Evolutionary conservation across 225 moss, liverwort and hornwort species (phyloP).

Genomic region (Anthoceros angustus): DNA sequence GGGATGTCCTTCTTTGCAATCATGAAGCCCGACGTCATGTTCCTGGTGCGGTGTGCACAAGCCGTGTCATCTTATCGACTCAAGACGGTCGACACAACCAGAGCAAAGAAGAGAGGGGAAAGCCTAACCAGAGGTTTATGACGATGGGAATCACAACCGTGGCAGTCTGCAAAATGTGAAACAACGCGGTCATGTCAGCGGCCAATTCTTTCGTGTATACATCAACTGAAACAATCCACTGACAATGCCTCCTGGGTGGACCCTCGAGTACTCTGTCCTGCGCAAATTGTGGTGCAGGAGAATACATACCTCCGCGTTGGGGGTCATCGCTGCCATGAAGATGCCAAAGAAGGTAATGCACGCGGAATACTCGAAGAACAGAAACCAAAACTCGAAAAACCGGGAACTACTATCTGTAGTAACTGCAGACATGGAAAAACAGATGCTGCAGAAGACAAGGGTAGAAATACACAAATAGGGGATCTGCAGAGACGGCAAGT

Average conservation of each 20-base stretch:
- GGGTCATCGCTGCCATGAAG: slow-evolving; percentile 71
- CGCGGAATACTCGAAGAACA: slow-evolving; percentile 66
- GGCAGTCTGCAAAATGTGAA: slow-evolving; percentile 36
- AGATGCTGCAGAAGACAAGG: slow-evolving; percentile 54
- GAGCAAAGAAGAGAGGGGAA: neutral
- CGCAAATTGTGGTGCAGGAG: neutral
- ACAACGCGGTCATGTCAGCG: neutral
- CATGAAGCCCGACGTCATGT: slow-evolving; percentile 94
- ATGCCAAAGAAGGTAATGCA: slow-evolving; percentile 78
- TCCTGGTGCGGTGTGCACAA: slow-evolving; percentile 23
- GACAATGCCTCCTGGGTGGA: neutral
- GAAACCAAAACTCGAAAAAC: slow-evolving; percentile 72
- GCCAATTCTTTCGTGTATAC: neutral
- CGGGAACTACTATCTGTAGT: slow-evolving; percentile 30
- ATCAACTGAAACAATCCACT: neutral
- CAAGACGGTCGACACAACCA: neutral
- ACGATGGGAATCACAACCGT: slow-evolving; percentile 73
- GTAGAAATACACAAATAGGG: slow-evolving; percentile 74
- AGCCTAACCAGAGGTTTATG: slow-evolving; percentile 57
- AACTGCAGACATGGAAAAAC: slow-evolving; percentile 65
- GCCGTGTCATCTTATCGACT: neutral
- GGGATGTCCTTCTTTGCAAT: slow-evolving; percentile 58
- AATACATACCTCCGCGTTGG: slow-evolving; percentile 55
- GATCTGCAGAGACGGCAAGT: slow-evolving; percentile 30
- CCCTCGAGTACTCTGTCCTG: neutral